Conservation (phyloP, 177 flowering plant genomes). For the Tripterygium wilfordii region DNA sequence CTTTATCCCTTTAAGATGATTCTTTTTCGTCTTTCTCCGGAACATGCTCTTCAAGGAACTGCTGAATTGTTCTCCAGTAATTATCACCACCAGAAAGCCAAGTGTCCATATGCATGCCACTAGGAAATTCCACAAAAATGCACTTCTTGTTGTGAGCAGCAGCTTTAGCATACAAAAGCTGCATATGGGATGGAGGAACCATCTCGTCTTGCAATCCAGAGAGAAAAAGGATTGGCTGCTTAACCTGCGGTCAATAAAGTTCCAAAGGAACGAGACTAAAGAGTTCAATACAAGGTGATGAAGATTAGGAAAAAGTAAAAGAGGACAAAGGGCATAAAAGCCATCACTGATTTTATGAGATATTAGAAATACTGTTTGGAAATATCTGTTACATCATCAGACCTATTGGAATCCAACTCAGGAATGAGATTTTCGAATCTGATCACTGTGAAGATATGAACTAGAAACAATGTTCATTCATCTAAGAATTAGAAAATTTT, state of each 20-base stretch:
- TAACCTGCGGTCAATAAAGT: slow-evolving; percentile 43
- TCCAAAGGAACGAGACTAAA: not conserved
- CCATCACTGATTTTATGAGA: no score
- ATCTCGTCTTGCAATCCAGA: slow-evolving; percentile 98
- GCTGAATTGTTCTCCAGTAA: slow-evolving; percentile 78
- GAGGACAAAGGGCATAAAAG: not conserved
- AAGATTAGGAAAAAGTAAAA: not conserved
- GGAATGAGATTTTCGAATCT: no score
- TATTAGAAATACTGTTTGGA: no score
- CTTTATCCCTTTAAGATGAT: slow-evolving; percentile 22
- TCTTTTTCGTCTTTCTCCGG: slow-evolving; percentile 34
- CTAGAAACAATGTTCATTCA: no score
- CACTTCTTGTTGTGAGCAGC: slow-evolving; percentile 59
- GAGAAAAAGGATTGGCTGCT: slow-evolving; percentile 84
- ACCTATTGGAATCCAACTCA: no score
- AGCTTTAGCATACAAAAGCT: slow-evolving; percentile 85
- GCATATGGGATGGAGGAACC: slow-evolving; percentile 96
- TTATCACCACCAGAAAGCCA: slow-evolving; percentile 93
- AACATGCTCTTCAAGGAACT: slow-evolving; percentile 56
- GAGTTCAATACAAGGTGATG: not conserved
- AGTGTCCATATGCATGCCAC: slow-evolving; percentile 99
- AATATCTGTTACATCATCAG: no score
- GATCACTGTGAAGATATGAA: no score
- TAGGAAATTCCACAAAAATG: slow-evolving; percentile 74
- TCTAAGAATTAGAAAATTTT: no score